Evolutionary conservation across 257 asterid species (phyloP), one percentile per base, ranked within the genome.

Genomic region (Thymus mandschuricus): DNA sequence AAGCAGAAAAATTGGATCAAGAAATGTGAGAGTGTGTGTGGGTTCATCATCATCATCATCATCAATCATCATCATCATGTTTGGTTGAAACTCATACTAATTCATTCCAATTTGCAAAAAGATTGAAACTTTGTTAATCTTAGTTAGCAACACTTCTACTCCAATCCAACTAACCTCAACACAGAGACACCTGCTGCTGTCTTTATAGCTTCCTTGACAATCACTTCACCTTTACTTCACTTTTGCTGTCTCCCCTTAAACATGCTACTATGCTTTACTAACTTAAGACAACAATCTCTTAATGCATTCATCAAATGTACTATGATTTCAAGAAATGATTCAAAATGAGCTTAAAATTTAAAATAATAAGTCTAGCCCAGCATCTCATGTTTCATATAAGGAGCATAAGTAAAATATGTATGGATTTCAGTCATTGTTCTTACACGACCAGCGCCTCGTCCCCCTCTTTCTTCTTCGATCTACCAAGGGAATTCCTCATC

Each of bases 401-500:
- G 28, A 67, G 60, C 33, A 27, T 61, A 61, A 68, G 48, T 38
- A 44, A 59, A 60, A 33, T 31, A 28, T 49, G 57, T 21, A 15
- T 50, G 29, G 49, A 33, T 33, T 45, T 29, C 60, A 34, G 2
- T 69, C 51, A 55, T 56, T 57, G 68, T 21, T 71, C 70, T 64
- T 60, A 59, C 72, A 30, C 60, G 38, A 48, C 40, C 79, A 33
- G 59, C 68, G 38, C 29, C 15, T 64, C 43, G 52, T 40, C n/a
- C 52, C 45, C 59, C 40, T 60, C 71, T 59, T 60, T 58, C 44
- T 2, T 41, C 66, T 43, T 51, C 63, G 64, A 50, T 29, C 80
- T 84, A 86, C 85, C 81, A 84, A 1, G 78, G 65, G 64, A 60
- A 74, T 55, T 81, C 86, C 35, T 84, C 95, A 41, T 77, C 88